Evolutionary conservation across 2,329 filamentous ascomycete species (phyloP).

Genomic region (Tolypocladium capitatum): DNA sequence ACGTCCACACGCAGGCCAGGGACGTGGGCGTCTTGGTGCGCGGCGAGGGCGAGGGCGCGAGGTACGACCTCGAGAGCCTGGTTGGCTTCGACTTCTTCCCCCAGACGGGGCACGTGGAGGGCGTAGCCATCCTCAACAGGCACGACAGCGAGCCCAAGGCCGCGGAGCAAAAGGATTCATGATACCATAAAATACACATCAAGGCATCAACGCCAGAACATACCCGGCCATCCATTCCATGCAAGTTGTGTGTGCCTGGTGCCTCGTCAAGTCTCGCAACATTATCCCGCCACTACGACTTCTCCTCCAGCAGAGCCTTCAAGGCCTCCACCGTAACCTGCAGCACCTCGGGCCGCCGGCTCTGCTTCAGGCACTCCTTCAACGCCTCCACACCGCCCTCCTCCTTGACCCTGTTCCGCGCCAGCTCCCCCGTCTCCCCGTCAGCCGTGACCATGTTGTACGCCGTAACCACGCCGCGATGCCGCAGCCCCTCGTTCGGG

Average conservation of each 20-base stretch:
- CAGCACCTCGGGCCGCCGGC: conserved; percentile 55
- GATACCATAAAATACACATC: background rate
- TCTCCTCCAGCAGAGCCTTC: conserved; percentile 46
- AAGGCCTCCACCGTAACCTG: conserved; percentile 59
- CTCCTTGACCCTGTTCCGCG: conserved; percentile 44
- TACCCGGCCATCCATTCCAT: background rate
- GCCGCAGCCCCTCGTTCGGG: conserved; percentile 52
- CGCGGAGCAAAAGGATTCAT: background rate
- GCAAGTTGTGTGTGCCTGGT: background rate
- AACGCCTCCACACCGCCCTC: conserved; percentile 54
- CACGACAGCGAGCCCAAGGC: conserved; percentile 24
- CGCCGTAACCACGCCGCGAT: conserved; percentile 63
- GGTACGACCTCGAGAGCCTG: conserved; percentile 81
- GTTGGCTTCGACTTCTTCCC: conserved; percentile 96
- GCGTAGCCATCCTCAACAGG: conserved; percentile 50
- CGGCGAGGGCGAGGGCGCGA: conserved; percentile 36
- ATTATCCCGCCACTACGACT: background rate
- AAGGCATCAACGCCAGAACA: background rate
- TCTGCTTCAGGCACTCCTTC: conserved; percentile 56
- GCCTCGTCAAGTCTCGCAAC: background rate
- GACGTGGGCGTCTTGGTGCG: conserved; percentile 81
- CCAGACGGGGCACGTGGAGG: conserved; percentile 62
- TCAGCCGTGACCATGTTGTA: conserved; percentile 58
- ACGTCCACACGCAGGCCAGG: conserved; percentile 92
- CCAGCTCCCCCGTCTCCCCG: conserved; percentile 49